These are phyloP conservation scores for Sicyos baderoa DNA, from an alignment of 306 rosid genomes.

Conservation along the genomic window DNA sequence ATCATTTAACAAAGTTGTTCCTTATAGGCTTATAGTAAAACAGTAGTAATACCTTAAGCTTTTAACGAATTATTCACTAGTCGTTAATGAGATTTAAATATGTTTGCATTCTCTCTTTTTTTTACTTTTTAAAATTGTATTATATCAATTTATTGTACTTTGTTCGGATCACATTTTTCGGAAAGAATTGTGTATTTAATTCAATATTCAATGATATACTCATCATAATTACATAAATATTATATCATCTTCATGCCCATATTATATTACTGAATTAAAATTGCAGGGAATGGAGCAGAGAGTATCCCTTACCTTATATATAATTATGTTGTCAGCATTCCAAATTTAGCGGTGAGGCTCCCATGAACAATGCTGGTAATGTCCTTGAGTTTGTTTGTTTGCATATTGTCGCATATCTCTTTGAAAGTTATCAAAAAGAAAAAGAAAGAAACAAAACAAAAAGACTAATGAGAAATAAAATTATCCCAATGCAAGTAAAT, in stretches of 20 bases:
- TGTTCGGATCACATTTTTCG: constrained; percentile 1
- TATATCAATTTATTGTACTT: background rate
- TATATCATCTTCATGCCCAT: background rate
- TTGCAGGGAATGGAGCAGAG: constrained; percentile 58
- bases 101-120: background rate
- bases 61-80: background rate
- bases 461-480: too few relatives aligned
- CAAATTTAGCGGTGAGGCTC: constrained; percentile 71
- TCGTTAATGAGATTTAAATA: background rate
- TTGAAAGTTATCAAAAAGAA: background rate
- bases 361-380: constrained; percentile 42
- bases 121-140: background rate
- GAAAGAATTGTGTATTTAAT: constrained; percentile 10
- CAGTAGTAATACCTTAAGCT: background rate
- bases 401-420: background rate
- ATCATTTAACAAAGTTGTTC: background rate
- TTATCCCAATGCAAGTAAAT: too few relatives aligned
- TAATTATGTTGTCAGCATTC: constrained; percentile 58
- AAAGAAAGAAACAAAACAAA: too few relatives aligned
- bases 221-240: constrained; percentile 4
- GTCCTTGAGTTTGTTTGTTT: constrained; percentile 22
- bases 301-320: constrained; percentile 49
- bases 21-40: background rate
- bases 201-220: background rate
- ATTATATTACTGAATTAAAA: constrained; percentile 23